Base-by-base conservation (phyloP, 2,329 filamentous ascomycete species). In the Clathrospora elynae region DNA sequence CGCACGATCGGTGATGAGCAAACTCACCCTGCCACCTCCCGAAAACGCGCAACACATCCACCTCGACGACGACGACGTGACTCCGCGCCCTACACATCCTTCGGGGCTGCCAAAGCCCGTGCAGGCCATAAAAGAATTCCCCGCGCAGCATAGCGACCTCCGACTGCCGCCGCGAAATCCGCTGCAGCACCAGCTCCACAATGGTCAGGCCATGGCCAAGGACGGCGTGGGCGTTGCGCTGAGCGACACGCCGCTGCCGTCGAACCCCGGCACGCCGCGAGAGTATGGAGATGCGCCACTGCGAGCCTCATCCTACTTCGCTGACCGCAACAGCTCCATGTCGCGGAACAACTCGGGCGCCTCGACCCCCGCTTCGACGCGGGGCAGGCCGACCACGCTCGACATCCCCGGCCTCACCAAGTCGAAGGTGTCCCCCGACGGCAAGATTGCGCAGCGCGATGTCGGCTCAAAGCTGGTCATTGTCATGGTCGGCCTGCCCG, bases 391-490 rank as follows among this genome's bases (percentile, higher is more conserved):
- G 7, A 97, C 93, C 11, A 96, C 93, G 10, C 84, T 97, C 61
- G 95, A 96, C 70, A 96, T 99, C 47, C 93, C 93, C 43, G 93
- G 93, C 55, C 84, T 99, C 77, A 99, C 93, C 46, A 87, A 90
- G 64, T 97, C 92, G 47, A 90, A 90, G 65, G 90, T 95, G 34
- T 99, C 93, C 2, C 93, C 93, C 6, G 93, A 99, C 71, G 93
- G 93, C 56, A 85, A 89, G 61, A 99, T 99, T 59, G 87, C 93
- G 41, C 85, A 92, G 66, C 82, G 92, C 64, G 93, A 99, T 79
- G 88, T 99, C 35, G 93, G 91, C 35, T 88, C 93, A 26, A 99
- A 99, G 77, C 78, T 99, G 50, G 90, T 97, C 66, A 95, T 99
- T 62, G 85, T 99, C 68, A 99, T 99, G 93, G 93, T 99, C 48